phyloP scores from a whole-genome alignment of 768 basidiomycete genomes.

The Mycena belliarum region DNA sequence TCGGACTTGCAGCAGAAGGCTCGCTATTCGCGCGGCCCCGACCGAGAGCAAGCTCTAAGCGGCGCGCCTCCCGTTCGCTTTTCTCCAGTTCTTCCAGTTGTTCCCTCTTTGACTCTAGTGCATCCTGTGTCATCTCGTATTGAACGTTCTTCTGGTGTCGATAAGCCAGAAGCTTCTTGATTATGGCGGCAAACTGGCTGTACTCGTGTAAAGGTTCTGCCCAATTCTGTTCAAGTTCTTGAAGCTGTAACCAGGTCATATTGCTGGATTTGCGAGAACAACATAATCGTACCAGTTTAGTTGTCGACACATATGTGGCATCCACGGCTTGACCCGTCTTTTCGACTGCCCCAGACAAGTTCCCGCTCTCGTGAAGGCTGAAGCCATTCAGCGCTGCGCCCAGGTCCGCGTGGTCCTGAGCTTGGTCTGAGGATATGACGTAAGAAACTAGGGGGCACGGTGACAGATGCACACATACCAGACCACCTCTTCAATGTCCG shows the following conservation, averaged over 20 bases:
- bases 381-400: conserved; percentile 93
- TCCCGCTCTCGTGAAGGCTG: conserved; percentile 80
- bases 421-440: conserved; percentile 52
- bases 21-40: conserved; percentile 44
- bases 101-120: conserved; percentile 80
- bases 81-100: conserved; percentile 88
- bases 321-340: conserved; percentile 97
- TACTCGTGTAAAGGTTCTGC: conserved; percentile 97
- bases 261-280: conserved; percentile 2
- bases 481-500: conserved; percentile 93
- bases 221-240: conserved; percentile 93
- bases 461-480: conserved; percentile 48
- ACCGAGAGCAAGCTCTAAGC: conserved; percentile 86
- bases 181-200: conserved; percentile 90
- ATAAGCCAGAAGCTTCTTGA: conserved; percentile 91
- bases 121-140: conserved; percentile 95
- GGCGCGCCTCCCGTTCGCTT: conserved; percentile 86
- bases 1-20: conserved; percentile 30
- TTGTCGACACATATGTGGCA: conserved; percentile 90
- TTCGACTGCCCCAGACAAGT: conserved; percentile 83
- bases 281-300: conserved; percentile 65
- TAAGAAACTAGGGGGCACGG: conserved; percentile 7
- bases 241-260: conserved; percentile 53
- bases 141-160: conserved; percentile 98
- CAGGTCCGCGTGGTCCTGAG: conserved; percentile 87